phyloP scores from a whole-genome alignment of 225 moss, liverwort and hornwort species.

The Polytrichum commune region DNA sequence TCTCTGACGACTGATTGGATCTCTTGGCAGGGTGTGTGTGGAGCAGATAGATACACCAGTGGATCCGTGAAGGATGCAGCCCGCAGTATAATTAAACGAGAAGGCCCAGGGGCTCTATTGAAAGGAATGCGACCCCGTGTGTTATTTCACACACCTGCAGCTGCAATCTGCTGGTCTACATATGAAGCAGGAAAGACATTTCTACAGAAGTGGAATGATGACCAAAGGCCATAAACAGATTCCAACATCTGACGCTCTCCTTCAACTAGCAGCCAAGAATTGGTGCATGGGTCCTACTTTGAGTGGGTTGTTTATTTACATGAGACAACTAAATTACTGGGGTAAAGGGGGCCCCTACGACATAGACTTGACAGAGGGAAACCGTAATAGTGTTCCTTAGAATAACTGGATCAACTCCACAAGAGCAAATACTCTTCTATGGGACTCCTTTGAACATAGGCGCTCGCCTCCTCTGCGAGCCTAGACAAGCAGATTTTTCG shows the following conservation, averaged over 20 bases:
- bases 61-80: conserved; percentile 69
- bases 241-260: conserved; percentile 13
- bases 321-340: conserved; percentile 27
- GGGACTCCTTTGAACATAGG: conserved; percentile 9
- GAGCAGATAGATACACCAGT: conserved; percentile 71
- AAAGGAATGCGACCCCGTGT: conserved; percentile 80
- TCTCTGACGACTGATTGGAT: conserved; percentile 12
- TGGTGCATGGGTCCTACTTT: conserved; percentile 26
- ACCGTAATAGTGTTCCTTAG: conserved; percentile 26
- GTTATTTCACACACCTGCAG: conserved; percentile 94
- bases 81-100: conserved; percentile 64
- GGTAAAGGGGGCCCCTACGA: conserved; percentile 28
- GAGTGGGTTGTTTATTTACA: conserved; percentile 33
- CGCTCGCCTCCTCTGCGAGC: conserved; percentile 16
- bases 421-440: conserved; percentile 13
- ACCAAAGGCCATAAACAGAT: conserved; percentile 31
- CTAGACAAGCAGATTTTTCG: conserved; percentile 12
- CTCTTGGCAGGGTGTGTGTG: conserved; percentile 68
- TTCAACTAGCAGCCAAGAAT: conserved; percentile 9
- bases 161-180: conserved; percentile 98
- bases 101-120: conserved; percentile 66
- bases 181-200: conserved; percentile 92
- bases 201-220: conserved; percentile 72
- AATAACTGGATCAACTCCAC: conserved; percentile 22
- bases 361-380: conserved; percentile 15